Evolutionary conservation across 1,139 yeast species (phyloP).

Genomic region (Ogataea hybrid): DNA sequence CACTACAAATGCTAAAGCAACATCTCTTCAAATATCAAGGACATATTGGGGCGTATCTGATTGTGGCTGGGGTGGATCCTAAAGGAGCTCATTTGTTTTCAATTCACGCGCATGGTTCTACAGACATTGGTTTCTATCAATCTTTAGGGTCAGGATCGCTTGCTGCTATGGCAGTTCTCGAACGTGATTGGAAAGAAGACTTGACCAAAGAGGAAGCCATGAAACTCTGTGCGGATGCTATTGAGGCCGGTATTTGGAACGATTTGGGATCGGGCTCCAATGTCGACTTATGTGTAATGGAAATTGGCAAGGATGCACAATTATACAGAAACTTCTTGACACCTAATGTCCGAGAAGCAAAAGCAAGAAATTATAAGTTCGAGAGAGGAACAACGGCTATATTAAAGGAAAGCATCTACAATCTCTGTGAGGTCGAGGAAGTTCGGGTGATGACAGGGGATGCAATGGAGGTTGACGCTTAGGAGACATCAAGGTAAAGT

Average conservation of each 20-base stretch:
- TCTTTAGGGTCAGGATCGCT: constrained; percentile 96
- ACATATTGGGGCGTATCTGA: constrained; percentile 92
- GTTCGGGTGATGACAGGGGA: constrained; percentile 39
- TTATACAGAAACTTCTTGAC: constrained; percentile 83
- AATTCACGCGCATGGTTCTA: constrained; percentile 96
- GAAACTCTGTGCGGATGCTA: constrained; percentile 86
- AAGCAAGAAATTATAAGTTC: constrained; percentile 81
- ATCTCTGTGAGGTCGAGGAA: constrained; percentile 71
- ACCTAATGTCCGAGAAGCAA: constrained; percentile 82
- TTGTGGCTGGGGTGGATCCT: constrained; percentile 96
- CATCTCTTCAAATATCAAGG: constrained; percentile 97
- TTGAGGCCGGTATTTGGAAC: constrained; percentile 98
- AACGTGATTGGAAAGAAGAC: constrained; percentile 78
- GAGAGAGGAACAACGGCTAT: constrained; percentile 91
- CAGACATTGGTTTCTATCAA: constrained; percentile 91
- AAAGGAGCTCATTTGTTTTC: constrained; percentile 92
- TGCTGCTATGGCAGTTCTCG: constrained; percentile 98
- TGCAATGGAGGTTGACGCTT: constrained; percentile 72
- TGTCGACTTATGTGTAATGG: constrained; percentile 97
- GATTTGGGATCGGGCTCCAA: constrained; percentile 98
- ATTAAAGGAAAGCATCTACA: constrained; percentile 60
- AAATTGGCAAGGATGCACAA: constrained; percentile 81
- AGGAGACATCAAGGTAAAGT: constrained; percentile 9
- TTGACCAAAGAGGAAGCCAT: constrained; percentile 86
- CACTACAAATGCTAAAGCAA: constrained; percentile 89